Percentiles rank a stretch among this genome's conserved stretches.
Evolutionary conservation across 2,329 filamentous ascomycete species (phyloP).

Genomic region (Karstenula rhodostoma): DNA sequence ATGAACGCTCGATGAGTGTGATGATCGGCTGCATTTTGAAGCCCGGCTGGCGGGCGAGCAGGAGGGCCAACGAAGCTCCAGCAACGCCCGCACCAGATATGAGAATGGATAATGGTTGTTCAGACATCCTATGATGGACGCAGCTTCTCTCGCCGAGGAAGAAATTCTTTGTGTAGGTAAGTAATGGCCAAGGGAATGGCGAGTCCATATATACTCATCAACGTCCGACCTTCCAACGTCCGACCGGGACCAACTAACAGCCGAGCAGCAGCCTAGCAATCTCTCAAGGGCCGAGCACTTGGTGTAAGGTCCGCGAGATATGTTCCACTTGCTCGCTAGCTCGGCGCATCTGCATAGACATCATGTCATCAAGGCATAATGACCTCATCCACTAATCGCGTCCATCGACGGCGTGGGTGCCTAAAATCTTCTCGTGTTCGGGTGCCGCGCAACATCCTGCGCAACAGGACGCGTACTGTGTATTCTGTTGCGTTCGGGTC

Average conservation of each 20-base stretch:
- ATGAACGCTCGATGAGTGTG: slow-evolving; percentile 56
- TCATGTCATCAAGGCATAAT: neutral
- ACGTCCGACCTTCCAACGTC: neutral
- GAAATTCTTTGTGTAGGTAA: neutral
- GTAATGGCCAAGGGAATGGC: neutral
- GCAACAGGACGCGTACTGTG: neutral
- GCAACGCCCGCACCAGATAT: slow-evolving; percentile 52
- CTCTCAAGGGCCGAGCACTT: neutral
- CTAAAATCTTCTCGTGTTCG: neutral
- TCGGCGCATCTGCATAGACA: neutral
- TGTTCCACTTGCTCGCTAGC: no score
- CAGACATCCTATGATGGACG: slow-evolving; percentile 6
- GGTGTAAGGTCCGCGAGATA: neutral
- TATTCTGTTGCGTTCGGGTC: neutral
- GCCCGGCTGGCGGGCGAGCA: slow-evolving; percentile 35
- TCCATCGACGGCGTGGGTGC: neutral
- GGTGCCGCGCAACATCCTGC: neutral
- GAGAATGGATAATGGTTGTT: slow-evolving; percentile 37
- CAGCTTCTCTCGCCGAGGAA: neutral
- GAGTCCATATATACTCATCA: slow-evolving; percentile 1
- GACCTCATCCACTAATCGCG: slow-evolving; percentile 1
- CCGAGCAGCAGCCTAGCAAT: neutral
- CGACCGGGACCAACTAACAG: neutral
- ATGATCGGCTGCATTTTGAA: slow-evolving; percentile 43
- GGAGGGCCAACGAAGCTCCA: slow-evolving; percentile 48